phyloP scores from a whole-genome alignment of 2,329 filamentous ascomycete species.

The Colletotrichum noveboracense region DNA sequence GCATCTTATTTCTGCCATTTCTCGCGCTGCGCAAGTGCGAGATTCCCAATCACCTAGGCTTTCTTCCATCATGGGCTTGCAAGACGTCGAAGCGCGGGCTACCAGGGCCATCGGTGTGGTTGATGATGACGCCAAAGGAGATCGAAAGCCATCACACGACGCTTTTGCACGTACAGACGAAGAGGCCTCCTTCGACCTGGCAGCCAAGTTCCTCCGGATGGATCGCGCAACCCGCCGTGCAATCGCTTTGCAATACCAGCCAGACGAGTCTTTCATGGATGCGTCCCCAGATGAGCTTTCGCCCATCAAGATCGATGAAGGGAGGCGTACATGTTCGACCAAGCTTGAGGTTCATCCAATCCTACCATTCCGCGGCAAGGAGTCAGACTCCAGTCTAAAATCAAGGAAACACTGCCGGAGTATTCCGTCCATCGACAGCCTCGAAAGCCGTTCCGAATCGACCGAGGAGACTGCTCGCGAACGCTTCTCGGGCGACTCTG shows the following conservation, averaged over 20 bases:
- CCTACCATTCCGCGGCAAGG: neutral
- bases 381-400: neutral
- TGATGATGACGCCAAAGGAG: neutral
- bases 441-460: neutral
- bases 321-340: neutral
- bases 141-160: neutral
- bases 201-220: slow-evolving; percentile 2
- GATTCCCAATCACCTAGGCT: neutral
- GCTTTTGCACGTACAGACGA: neutral
- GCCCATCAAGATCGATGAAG: neutral
- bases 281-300: neutral
- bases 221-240: neutral
- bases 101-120: neutral
- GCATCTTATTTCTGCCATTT: neutral
- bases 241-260: neutral
- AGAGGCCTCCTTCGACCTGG: slow-evolving; percentile 2
- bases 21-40: neutral
- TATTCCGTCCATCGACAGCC: neutral
- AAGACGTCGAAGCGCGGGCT: neutral
- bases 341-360: neutral
- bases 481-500: slow-evolving; percentile 3
- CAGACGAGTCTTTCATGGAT: neutral
- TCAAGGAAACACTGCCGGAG: neutral
- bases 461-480: neutral
- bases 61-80: neutral